phyloP scores from a whole-genome alignment of 75 land plant genomes.

The Cunninghamia lanceolata region DNA sequence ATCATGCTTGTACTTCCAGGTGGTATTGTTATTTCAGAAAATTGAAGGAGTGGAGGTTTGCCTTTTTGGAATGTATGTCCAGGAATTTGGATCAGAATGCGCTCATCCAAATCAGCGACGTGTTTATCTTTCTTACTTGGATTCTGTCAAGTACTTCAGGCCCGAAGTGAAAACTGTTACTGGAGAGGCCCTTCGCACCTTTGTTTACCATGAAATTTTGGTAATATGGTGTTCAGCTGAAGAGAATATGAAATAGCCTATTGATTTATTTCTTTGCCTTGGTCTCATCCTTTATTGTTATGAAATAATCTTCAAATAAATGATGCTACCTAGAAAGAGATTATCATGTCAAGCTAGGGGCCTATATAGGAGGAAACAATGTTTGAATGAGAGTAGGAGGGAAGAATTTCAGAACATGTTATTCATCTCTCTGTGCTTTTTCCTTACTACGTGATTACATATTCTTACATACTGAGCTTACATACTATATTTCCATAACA shows the following conservation, averaged over 20 bases:
- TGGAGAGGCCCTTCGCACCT: slow-evolving; percentile 93
- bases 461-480: background rate
- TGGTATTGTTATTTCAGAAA: slow-evolving; percentile 85
- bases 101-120: slow-evolving; percentile 85
- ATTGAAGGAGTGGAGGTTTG: slow-evolving; percentile 99
- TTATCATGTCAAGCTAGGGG: background rate
- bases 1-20: slow-evolving; percentile 40
- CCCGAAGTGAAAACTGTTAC: slow-evolving; percentile 78
- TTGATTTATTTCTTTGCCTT: background rate
- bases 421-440: background rate
- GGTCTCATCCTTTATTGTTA: background rate
- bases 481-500: slow-evolving; percentile 22
- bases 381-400: background rate
- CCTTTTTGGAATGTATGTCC: slow-evolving; percentile 97
- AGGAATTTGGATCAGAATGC: slow-evolving; percentile 91
- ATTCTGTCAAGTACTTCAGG: slow-evolving; percentile 98
- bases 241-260: background rate
- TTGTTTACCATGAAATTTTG: slow-evolving; percentile 97
- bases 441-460: background rate
- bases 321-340: background rate
- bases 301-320: background rate
- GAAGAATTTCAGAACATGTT: background rate
- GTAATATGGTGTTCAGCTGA: slow-evolving; percentile 29
- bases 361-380: background rate
- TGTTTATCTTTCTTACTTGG: slow-evolving; percentile 91